Conservation (phyloP, 2,329 filamentous ascomycete genomes). For the Scortechinia acanthostroma region DNA sequence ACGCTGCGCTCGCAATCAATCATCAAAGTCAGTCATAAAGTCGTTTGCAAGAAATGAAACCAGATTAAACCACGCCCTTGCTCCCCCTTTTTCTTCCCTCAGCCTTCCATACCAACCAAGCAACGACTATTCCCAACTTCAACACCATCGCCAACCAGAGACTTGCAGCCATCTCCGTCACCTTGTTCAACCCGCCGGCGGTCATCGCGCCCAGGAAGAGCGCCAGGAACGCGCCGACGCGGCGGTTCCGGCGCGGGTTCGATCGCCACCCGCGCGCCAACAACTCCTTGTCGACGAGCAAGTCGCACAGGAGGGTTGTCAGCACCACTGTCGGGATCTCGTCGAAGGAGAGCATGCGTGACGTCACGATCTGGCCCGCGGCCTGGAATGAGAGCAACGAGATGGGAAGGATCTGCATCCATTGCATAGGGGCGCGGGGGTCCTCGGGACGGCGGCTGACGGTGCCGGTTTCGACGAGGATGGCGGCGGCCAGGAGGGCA, state of each 20-base stretch:
- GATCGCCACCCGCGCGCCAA: neutral
- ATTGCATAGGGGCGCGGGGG: slow-evolving; percentile 4
- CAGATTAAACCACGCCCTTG: too few species aligned
- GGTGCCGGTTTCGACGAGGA: slow-evolving; percentile 20
- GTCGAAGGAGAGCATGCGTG: slow-evolving; percentile 26
- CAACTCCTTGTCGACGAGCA: slow-evolving; percentile 26
- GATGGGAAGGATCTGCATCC: slow-evolving; percentile 19
- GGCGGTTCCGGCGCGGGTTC: neutral
- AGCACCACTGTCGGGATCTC: slow-evolving; percentile 35
- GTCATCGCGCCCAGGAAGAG: slow-evolving; percentile 2
- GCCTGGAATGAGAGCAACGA: slow-evolving; percentile 28
- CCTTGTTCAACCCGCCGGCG: neutral
- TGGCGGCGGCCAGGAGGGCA: slow-evolving; percentile 19
- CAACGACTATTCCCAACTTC: neutral
- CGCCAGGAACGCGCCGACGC: neutral
- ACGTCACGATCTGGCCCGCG: slow-evolving; percentile 29
- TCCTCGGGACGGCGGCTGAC: slow-evolving; percentile 13
- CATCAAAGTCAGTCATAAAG: too few species aligned
- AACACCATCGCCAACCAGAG: neutral
- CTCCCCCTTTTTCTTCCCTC: too few species aligned
- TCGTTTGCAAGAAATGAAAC: too few species aligned
- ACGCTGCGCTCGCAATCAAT: too few species aligned
- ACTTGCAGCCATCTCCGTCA: neutral
- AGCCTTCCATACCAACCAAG: neutral
- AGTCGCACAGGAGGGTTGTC: slow-evolving; percentile 34